Evolutionary conservation across 805 yeast species (phyloP).

Genomic region (Saccharomycopsis capsularis): DNA sequence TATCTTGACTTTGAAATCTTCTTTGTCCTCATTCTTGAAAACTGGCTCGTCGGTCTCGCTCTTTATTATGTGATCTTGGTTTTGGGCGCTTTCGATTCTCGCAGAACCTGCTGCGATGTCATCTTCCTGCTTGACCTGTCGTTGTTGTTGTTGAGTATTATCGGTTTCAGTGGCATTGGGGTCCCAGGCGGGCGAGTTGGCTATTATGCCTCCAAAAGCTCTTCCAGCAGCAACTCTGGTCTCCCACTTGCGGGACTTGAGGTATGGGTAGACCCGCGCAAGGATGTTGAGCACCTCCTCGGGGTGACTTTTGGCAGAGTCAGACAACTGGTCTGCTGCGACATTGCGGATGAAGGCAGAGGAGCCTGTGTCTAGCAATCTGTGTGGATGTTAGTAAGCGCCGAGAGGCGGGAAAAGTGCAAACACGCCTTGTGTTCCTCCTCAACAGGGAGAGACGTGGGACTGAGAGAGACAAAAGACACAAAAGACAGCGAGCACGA

Average conservation of each 20-base stretch:
- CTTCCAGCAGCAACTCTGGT: slow-evolving; percentile 91
- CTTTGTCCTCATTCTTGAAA: slow-evolving; percentile 23
- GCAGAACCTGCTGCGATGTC: not conserved
- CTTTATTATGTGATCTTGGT: slow-evolving; percentile 5
- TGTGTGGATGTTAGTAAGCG: not conserved
- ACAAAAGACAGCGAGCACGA: not conserved
- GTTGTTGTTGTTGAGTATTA: slow-evolving; percentile 23
- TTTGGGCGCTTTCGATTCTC: too few relatives aligned
- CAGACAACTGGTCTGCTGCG: slow-evolving; percentile 96
- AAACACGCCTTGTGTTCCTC: too few relatives aligned
- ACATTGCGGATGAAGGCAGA: slow-evolving; percentile 89
- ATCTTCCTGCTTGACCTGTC: not conserved
- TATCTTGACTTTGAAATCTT: slow-evolving; percentile 25
- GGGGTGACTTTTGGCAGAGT: slow-evolving; percentile 88
- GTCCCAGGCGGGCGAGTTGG: slow-evolving; percentile 74
- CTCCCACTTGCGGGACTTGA: slow-evolving; percentile 86
- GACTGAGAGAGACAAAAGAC: not conserved
- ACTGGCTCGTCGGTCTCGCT: slow-evolving; percentile 16
- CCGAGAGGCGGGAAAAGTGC: too few relatives aligned
- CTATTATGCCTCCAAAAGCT: slow-evolving; percentile 89
- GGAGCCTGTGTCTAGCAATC: slow-evolving; percentile 78
- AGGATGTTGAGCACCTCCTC: slow-evolving; percentile 79
- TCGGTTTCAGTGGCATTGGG: slow-evolving; percentile 37
- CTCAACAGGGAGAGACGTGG: too few relatives aligned
- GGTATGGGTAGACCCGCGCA: slow-evolving; percentile 85